Conservation (phyloP, 345 rosid species). For the Salix purpurea region DNA sequence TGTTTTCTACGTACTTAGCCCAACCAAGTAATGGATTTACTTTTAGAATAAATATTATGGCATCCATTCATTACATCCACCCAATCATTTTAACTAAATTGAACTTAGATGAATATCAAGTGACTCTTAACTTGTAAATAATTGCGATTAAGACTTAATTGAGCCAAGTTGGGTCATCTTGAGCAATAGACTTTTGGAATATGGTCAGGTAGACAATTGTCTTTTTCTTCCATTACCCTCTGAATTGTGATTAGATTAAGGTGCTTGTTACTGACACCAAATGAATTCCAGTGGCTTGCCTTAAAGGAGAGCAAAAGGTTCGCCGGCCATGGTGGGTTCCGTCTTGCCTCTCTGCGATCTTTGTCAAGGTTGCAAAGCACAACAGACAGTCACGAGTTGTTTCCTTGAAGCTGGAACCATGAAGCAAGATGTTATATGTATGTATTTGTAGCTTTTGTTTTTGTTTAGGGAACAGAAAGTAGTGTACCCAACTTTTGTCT, state of each 20-base stretch:
- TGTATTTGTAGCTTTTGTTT: constrained; percentile 44
- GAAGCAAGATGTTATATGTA: constrained; percentile 47
- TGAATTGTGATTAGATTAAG: neutral
- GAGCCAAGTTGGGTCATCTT: too few relatives aligned
- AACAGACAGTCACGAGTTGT: constrained; percentile 96
- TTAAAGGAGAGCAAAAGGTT: constrained; percentile 94
- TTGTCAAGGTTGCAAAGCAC: constrained; percentile 81
- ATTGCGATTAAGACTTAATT: too few relatives aligned
- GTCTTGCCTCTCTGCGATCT: constrained; percentile 74
- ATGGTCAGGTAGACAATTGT: neutral
- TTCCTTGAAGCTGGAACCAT: constrained; percentile 93
- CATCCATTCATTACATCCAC: too few relatives aligned
- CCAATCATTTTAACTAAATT: too few relatives aligned
- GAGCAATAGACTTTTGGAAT: neutral
- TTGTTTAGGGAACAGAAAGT: constrained; percentile 33
- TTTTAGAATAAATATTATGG: too few relatives aligned
- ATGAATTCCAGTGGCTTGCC: constrained; percentile 72
- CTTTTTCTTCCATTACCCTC: neutral
- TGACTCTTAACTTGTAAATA: too few relatives aligned
- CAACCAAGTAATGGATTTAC: neutral
- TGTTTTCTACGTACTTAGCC: too few relatives aligned
- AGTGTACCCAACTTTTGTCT: constrained; percentile 24
- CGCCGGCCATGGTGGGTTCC: constrained; percentile 99
- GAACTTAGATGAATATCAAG: too few relatives aligned
- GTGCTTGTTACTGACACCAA: constrained; percentile 7